Evolutionary conservation across 2,329 filamentous ascomycete genomes (phyloP).

Genomic region (Alternaria hordeiaustralica): DNA sequence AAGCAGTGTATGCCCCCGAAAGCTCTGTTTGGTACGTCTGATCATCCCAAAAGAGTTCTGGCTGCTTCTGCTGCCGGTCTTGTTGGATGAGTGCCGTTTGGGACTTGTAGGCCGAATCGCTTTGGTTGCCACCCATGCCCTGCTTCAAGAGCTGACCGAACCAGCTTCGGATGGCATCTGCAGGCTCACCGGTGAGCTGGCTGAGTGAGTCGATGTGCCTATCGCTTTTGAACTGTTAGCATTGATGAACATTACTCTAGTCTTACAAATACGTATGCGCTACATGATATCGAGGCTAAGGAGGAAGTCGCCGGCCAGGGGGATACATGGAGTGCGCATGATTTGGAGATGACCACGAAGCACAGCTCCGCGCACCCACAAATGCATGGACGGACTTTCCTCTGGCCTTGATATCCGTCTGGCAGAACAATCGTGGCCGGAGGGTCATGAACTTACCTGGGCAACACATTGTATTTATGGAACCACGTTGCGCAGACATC

Average conservation of each 20-base stretch:
- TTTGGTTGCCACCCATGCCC: slow-evolving; percentile 39
- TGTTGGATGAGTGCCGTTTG: slow-evolving; percentile 38
- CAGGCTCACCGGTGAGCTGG: slow-evolving; percentile 45
- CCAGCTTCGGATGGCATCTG: slow-evolving; percentile 43
- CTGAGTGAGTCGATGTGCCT: slow-evolving; percentile 45
- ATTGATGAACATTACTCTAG: not conserved
- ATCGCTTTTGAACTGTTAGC: slow-evolving; percentile 28
- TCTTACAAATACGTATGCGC: not conserved
- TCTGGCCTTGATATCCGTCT: not conserved
- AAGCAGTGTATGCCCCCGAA: not conserved
- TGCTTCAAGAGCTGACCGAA: slow-evolving; percentile 47
- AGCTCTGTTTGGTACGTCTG: slow-evolving; percentile 21
- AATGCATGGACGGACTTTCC: not conserved
- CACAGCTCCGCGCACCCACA: not conserved
- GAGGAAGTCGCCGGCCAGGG: not conserved
- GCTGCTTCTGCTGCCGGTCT: slow-evolving; percentile 8
- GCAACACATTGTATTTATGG: slow-evolving; percentile 46
- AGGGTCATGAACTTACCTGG: slow-evolving; percentile 21
- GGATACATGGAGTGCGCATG: not conserved
- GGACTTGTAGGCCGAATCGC: slow-evolving; percentile 48
- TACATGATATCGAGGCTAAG: not conserved
- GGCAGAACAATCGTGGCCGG: not conserved
- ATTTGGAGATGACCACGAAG: not conserved
- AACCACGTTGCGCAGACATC: slow-evolving; percentile 49
- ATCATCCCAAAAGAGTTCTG: slow-evolving; percentile 30